Evolutionary conservation across 2,329 filamentous ascomycete species (phyloP), one percentile per base, ranked within the genome.

Genomic region (Aspergillus luchuensis): DNA sequence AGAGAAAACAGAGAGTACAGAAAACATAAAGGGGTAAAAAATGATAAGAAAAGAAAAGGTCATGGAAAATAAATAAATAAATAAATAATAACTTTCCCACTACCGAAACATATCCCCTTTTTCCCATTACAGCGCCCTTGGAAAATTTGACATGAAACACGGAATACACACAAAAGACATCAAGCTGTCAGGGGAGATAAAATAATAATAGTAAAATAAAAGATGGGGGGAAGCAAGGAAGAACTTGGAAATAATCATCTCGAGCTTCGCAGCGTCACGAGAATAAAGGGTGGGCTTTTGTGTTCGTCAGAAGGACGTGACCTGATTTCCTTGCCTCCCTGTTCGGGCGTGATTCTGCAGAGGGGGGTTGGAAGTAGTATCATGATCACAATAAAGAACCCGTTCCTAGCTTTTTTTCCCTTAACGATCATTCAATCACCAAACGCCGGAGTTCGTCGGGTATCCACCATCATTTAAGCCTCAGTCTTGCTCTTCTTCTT

Each of bases 401-500:
- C 36, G 57, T 61, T 57, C 53, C 61, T 43, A 43, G 56, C 56
- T 60, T 49, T 64, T 67, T 64, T 8, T 8, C 59, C 54, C 57
- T 63, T 51, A 64, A 61, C 66, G 63, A 62, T 68, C 63, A 69
- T 69, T 69, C 63, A 63, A 62, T 60, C 57, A 45, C 53, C 57
- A 70, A 71, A 67, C 62, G 62, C 64, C 68, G 63, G 67, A 63
- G 23, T 62, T 66, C 63, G 63, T 67, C 57, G 64, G 64, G 65
- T 67, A 67, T 65, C 51, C 59, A 57, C 63, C 61, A 61, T 65
- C 28, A 56, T 66, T 70, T 71, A 76, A 59, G 69, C 69, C 49
- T 76, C 77, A 30, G 74, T 74, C 81, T 87, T 87, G 75, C 84
- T 88, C 83, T 92, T 92, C 90, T 97, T 97, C 90, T 96, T 96